Evolutionary conservation across 192 early-diverging fungal genomes (phyloP), one percentile per base, ranked within the genome.

Genomic region (Backusella macrospora): DNA sequence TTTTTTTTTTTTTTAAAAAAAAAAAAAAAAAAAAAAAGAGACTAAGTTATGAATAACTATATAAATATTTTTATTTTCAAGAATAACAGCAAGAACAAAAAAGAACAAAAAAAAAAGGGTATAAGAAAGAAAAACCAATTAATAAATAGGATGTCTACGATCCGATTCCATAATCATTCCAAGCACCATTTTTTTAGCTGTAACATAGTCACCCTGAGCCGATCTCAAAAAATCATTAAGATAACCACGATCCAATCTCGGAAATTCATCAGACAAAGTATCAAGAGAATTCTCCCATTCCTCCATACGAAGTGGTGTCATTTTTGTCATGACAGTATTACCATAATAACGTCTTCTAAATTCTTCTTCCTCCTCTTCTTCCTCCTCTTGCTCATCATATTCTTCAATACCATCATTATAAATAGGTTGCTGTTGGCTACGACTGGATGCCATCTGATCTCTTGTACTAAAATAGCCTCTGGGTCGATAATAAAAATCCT

Each of bases 81-180:
- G 29, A 34, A n/a, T n/a, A n/a, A n/a, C n/a, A n/a, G n/a, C n/a
- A n/a, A n/a, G n/a, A n/a, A n/a, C n/a, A n/a, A n/a, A n/a, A n/a
- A n/a, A n/a, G n/a, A n/a, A n/a, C n/a, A n/a, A n/a, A n/a, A 34
- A 34, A 34, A 34, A 34, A 34, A 34, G 2, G 29, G 2, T 1
- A 34, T 1, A 34, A 34, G 2, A 34, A 34, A 34, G 29, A 1
- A 1, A 34, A 34, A 2, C 29, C 5, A 43, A 9, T 59, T 59
- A 59, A 59, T 18, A 59, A 59, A 59, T 6, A 59, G 52, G 52
- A 59, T 23, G 52, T 34, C 29, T 34, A 23, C 18, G 52, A 59
- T 26, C 26, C 6, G 48, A 39, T 42, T 66, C 65, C 70, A 71
- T 71, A n/a, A 71, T 71, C 52, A 62, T 71, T 39, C 62, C 48